Percentiles rank a stretch among this genome's conserved stretches.
Conservation (phyloP, 2,329 filamentous ascomycete genomes). For the Alternaria viburni region DNA sequence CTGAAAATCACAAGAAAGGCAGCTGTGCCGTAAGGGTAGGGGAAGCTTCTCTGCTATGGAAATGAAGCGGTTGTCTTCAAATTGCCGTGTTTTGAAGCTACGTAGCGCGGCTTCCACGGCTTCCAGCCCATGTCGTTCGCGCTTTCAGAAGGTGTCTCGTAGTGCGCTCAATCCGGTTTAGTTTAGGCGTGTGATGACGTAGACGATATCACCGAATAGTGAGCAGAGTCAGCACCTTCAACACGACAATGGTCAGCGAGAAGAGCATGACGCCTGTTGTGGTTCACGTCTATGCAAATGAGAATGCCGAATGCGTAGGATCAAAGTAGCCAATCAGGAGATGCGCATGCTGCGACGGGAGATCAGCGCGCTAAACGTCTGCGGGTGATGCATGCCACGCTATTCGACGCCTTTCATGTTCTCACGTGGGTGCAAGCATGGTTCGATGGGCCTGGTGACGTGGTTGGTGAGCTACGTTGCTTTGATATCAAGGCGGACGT, state of each 20-base stretch:
- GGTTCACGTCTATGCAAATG: background rate
- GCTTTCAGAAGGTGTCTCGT: background rate
- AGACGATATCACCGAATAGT: slow-evolving; percentile 16
- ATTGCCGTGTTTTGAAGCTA: background rate
- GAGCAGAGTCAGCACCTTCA: background rate
- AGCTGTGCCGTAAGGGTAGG: background rate
- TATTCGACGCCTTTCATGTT: background rate
- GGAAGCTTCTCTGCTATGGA: background rate
- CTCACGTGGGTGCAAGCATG: background rate
- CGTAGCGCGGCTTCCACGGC: background rate
- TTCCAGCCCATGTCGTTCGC: background rate
- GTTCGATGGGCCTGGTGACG: background rate
- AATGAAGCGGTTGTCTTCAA: background rate
- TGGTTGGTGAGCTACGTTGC: background rate
- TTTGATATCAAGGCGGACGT: background rate
- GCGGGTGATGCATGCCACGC: background rate
- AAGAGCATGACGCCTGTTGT: background rate
- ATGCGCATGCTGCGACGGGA: background rate
- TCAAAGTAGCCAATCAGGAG: background rate
- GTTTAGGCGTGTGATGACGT: slow-evolving; percentile 29
- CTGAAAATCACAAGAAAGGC: background rate
- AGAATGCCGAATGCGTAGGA: background rate
- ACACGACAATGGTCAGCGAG: background rate
- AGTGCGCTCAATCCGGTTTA: slow-evolving; percentile 11
- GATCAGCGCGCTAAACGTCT: background rate